Evolutionary conservation across 2,329 filamentous ascomycete genomes (phyloP).

Genomic region (Paramyrothecium sp.): DNA sequence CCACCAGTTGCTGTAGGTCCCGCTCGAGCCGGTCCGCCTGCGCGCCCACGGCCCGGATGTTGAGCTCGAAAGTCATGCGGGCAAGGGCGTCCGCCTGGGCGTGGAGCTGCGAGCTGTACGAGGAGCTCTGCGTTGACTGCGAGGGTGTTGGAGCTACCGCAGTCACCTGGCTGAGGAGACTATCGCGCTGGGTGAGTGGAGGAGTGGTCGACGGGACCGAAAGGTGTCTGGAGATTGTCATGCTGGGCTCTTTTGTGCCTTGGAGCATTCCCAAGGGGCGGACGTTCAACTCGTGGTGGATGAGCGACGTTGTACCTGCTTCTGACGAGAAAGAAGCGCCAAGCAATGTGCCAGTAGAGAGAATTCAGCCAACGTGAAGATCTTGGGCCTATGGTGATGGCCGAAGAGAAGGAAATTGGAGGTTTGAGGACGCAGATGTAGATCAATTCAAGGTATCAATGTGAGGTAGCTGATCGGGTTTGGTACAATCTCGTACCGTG

Average conservation of each 20-base stretch:
- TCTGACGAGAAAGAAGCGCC: too few relatives aligned
- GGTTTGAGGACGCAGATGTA: too few relatives aligned
- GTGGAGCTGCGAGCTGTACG: constrained; percentile 11
- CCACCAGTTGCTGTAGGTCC: constrained; percentile 23
- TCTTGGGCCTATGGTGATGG: too few relatives aligned
- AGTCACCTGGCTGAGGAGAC: not conserved
- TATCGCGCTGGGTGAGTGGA: not conserved
- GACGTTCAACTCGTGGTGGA: too few relatives aligned
- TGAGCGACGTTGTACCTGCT: too few relatives aligned
- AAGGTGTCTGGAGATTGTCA: not conserved
- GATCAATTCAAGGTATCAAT: too few relatives aligned
- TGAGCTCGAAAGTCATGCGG: constrained; percentile 34
- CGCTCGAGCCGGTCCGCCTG: constrained; percentile 27
- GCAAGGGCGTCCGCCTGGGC: constrained; percentile 30
- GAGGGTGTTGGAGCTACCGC: not conserved
- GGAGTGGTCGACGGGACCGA: not conserved
- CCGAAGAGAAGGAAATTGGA: too few relatives aligned
- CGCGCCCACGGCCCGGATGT: constrained; percentile 23
- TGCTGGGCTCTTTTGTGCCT: not conserved
- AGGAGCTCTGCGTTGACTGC: not conserved
- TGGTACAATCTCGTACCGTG: too few relatives aligned
- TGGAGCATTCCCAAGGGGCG: too few relatives aligned
- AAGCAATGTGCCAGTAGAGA: too few relatives aligned
- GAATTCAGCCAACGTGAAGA: too few relatives aligned
- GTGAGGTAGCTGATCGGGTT: too few relatives aligned